Conservation (phyloP, 192 early-diverging fungal species). For the Backusella liffmaniae region DNA sequence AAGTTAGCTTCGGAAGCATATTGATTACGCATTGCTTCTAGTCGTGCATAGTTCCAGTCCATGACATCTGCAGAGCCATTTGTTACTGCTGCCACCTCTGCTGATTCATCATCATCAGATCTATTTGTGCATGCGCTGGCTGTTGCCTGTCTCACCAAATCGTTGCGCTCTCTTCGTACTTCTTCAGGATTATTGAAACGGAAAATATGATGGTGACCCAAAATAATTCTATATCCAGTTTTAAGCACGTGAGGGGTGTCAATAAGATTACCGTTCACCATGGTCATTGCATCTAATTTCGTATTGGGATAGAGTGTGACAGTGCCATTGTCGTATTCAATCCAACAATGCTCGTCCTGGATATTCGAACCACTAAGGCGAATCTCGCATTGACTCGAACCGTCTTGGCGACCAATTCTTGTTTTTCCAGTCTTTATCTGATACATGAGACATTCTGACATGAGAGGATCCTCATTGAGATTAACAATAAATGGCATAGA, state of each 20-base stretch:
- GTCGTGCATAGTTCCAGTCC: constrained; percentile 78
- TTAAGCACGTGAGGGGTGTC: constrained; percentile 50
- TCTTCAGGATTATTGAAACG: constrained; percentile 84
- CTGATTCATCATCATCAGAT: constrained; percentile 22
- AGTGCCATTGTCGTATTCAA: constrained; percentile 50
- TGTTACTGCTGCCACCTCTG: constrained; percentile 1
- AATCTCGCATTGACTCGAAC: constrained; percentile 50
- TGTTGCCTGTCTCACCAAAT: constrained; percentile 18
- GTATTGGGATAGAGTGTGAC: constrained; percentile 65
- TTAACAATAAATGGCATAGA: constrained; percentile 85
- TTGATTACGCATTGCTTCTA: constrained; percentile 62
- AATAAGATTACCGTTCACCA: constrained; percentile 79
- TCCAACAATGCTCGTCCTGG: constrained; percentile 65
- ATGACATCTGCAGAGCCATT: constrained; percentile 43
- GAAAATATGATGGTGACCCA: constrained; percentile 82
- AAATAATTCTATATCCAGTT: constrained; percentile 75
- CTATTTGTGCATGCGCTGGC: constrained; percentile 1
- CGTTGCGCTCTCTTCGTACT: constrained; percentile 61
- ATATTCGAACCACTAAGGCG: constrained; percentile 59
- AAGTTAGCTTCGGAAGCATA: constrained; percentile 39
- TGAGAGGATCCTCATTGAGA: constrained; percentile 84
- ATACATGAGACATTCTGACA: constrained; percentile 89
- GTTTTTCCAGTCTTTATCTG: constrained; percentile 76
- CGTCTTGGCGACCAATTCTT: constrained; percentile 61
- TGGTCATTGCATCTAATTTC: constrained; percentile 47